These are phyloP conservation scores for Aspergillus mulundensis DNA, from an alignment of 495 filamentous ascomycete genomes.

Conservation along the genomic window DNA sequence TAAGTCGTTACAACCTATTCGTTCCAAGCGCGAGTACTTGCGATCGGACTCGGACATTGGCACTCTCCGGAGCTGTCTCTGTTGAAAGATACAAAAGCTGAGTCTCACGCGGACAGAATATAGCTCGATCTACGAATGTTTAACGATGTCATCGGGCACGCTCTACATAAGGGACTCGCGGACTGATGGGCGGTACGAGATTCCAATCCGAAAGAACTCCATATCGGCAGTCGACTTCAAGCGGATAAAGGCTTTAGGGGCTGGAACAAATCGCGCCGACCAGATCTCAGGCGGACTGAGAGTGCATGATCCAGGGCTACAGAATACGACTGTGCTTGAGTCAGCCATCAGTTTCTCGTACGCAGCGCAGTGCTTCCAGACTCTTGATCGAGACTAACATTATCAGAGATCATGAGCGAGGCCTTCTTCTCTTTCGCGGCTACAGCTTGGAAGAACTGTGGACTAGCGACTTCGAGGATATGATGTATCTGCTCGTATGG, in stretches of 20 bases:
- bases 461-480: constrained; percentile 36
- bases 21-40: not conserved
- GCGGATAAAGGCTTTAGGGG: constrained; percentile 33
- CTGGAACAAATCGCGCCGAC: constrained; percentile 19
- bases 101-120: not conserved
- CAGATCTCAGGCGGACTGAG: constrained; percentile 36
- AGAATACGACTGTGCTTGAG: constrained; percentile 51
- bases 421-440: constrained; percentile 29
- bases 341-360: constrained; percentile 53
- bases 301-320: constrained; percentile 50
- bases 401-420: constrained; percentile 28
- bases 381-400: not conserved
- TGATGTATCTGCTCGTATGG: constrained; percentile 37
- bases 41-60: not conserved
- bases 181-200: constrained; percentile 43
- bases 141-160: constrained; percentile 29
- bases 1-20: not conserved
- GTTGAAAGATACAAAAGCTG: not conserved
- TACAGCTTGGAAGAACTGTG: constrained; percentile 32
- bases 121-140: not conserved
- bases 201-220: constrained; percentile 49
- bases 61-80: not conserved
- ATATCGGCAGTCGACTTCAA: constrained; percentile 46
- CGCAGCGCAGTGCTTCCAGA: not conserved
- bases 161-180: constrained; percentile 47